Percentiles rank a stretch among this genome's conserved stretches.
These are phyloP conservation scores for Ceriops tagal DNA, from an alignment of 345 rosid genomes.

Conservation along the genomic window DNA sequence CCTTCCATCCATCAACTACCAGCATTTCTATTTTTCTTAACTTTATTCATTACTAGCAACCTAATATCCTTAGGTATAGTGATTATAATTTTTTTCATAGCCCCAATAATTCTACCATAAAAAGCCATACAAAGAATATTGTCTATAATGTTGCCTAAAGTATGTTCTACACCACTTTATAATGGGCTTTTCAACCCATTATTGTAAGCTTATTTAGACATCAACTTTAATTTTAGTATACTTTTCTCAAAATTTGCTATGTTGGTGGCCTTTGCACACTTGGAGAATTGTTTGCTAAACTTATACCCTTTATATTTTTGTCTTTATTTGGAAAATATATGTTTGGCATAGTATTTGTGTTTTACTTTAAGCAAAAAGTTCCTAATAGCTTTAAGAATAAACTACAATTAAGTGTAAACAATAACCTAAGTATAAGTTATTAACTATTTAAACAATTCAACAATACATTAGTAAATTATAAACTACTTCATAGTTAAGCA, in stretches of 20 bases:
- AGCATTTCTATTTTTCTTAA: neutral
- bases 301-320: no score
- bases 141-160: neutral
- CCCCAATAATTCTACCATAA: neutral
- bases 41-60: neutral
- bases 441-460: no score
- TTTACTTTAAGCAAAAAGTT: neutral
- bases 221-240: neutral
- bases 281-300: neutral
- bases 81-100: neutral
- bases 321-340: neutral
- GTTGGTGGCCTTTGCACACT: neutral
- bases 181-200: no score
- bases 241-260: no score
- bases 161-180: neutral
- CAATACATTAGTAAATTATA: no score
- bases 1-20: neutral
- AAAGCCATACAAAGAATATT: neutral
- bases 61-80: neutral
- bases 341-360: neutral
- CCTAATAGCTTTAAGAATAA: neutral
- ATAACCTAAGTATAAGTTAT: no score
- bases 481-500: no score
- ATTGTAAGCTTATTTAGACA: neutral
- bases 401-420: neutral